These are phyloP conservation scores for Podospora fimiseda DNA, from an alignment of 495 filamentous ascomycete species.

Conservation along the genomic window DNA sequence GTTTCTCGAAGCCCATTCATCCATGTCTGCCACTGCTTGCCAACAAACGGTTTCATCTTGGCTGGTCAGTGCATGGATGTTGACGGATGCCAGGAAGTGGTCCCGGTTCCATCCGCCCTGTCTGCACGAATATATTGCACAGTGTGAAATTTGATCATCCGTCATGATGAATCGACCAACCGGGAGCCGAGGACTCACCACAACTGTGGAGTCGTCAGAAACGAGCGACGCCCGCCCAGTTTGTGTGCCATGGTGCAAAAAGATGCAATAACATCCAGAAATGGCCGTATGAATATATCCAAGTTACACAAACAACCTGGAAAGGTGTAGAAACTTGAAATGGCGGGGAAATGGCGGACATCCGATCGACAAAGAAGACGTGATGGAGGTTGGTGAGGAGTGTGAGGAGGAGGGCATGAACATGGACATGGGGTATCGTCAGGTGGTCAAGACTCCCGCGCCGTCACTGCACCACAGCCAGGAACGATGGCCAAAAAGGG, in stretches of 20 bases:
- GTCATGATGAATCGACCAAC: constrained; percentile 6
- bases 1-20: too few relatives aligned
- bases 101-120: background rate
- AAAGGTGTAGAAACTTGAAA: background rate
- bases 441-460: constrained; percentile 8
- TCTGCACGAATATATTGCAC: background rate
- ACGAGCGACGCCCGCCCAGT: too few relatives aligned
- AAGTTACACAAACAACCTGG: background rate
- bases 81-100: background rate
- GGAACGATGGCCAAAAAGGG: constrained; percentile 9
- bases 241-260: too few relatives aligned
- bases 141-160: background rate
- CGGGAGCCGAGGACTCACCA: background rate
- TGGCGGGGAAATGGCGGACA: background rate
- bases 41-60: background rate
- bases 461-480: constrained; percentile 8
- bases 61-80: background rate
- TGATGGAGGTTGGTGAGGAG: background rate
- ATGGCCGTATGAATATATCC: background rate
- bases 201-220: background rate
- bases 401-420: too few relatives aligned
- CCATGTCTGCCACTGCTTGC: background rate
- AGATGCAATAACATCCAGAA: background rate
- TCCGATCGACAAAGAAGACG: constrained; percentile 1
- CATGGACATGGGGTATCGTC: constrained; percentile 11